Evolutionary conservation across 805 yeast species (phyloP).

Genomic region (Candida koratica): DNA sequence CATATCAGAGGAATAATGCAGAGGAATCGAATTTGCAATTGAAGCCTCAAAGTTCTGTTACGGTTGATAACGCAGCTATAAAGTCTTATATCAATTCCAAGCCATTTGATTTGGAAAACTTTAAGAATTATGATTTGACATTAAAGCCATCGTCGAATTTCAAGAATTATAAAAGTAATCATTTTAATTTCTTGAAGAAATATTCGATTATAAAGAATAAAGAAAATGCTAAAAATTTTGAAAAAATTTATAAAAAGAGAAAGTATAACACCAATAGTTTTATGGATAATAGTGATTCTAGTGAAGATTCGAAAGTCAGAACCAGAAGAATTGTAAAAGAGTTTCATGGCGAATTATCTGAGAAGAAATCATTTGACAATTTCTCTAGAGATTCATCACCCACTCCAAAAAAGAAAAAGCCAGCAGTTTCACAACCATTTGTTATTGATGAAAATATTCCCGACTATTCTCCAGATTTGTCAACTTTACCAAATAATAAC

Average conservation of each 20-base stretch:
- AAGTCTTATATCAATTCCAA: constrained; percentile 14
- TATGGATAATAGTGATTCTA: constrained; percentile 14
- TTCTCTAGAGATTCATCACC: constrained; percentile 21
- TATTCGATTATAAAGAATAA: constrained; percentile 34
- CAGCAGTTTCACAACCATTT: constrained; percentile 38
- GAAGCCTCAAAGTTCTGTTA: not conserved
- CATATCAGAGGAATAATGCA: constrained; percentile 25
- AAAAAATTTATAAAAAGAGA: constrained; percentile 20
- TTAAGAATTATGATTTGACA: constrained; percentile 42
- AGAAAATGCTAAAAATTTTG: constrained; percentile 15
- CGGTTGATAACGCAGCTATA: constrained; percentile 8
- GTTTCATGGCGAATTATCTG: constrained; percentile 9
- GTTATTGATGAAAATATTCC: constrained; percentile 67
- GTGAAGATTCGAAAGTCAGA: constrained; percentile 43
- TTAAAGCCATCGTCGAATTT: constrained; percentile 51
- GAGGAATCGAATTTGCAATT: not conserved
- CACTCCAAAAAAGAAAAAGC: constrained; percentile 42
- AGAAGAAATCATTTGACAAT: constrained; percentile 2
- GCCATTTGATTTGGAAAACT: constrained; percentile 48
- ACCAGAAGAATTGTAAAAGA: constrained; percentile 52
- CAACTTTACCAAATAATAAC: constrained; percentile 60
- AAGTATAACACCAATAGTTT: constrained; percentile 15
- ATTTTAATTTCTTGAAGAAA: constrained; percentile 50
- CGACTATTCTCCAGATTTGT: constrained; percentile 74
- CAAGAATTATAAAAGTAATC: constrained; percentile 44